Conservation (phyloP, 73 alveolate species). For the Urostyla sp. region DNA sequence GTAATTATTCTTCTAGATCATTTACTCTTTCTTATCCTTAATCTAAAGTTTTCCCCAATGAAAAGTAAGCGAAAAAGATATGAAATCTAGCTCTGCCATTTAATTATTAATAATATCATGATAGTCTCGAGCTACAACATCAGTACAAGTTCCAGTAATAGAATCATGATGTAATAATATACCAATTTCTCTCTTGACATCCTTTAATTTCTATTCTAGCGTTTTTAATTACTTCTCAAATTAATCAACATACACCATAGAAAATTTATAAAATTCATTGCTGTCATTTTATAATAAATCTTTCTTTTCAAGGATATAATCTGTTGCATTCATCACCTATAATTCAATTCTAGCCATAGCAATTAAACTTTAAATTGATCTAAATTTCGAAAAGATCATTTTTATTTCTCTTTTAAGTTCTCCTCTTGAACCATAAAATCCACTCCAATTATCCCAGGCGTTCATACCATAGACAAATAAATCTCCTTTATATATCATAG, state of each 20-base stretch:
- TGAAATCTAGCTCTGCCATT: neutral
- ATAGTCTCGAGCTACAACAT: slow-evolving; percentile 25
- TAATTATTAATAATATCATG: neutral
- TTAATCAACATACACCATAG: neutral
- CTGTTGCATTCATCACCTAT: neutral
- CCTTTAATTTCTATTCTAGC: no score
- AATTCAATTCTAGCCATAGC: slow-evolving; percentile 11
- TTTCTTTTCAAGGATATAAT: neutral
- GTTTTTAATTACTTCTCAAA: neutral
- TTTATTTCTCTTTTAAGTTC: slow-evolving; percentile 17
- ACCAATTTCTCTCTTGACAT: slow-evolving; percentile 4
- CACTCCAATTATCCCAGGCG: slow-evolving; percentile 53
- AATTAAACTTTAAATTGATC: slow-evolving; percentile 10
- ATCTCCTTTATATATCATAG: slow-evolving; percentile 47
- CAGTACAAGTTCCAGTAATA: slow-evolving; percentile 72
- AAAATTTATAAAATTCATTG: neutral
- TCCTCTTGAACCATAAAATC: slow-evolving; percentile 47
- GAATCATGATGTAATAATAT: slow-evolving; percentile 78
- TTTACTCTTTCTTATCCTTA: neutral
- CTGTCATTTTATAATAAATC: neutral
- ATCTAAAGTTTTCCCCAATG: slow-evolving; percentile 8
- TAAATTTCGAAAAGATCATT: slow-evolving; percentile 4
- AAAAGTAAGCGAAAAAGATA: neutral
- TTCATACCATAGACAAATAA: slow-evolving; percentile 50
- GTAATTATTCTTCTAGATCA: neutral